Evolutionary conservation across 495 filamentous ascomycete species (phyloP).

Genomic region (Acidomyces sp.): DNA sequence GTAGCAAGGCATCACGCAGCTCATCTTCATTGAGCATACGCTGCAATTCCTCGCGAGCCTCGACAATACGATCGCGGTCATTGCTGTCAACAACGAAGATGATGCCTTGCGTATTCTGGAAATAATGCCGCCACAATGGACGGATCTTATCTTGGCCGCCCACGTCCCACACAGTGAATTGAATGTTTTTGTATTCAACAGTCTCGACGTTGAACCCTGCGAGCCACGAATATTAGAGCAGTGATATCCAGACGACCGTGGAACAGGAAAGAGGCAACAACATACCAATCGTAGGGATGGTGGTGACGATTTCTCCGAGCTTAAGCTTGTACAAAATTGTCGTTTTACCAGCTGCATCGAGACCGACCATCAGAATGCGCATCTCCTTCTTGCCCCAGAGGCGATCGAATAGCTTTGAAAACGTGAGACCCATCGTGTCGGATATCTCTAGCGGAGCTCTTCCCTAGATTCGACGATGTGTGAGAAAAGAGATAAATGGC

Average conservation of each 20-base stretch:
- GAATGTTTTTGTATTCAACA: slow-evolving; percentile 99
- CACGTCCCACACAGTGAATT: slow-evolving; percentile 99
- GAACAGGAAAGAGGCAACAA: slow-evolving; percentile 18
- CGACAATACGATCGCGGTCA: slow-evolving; percentile 97
- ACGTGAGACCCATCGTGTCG: slow-evolving; percentile 83
- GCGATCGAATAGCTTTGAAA: slow-evolving; percentile 86
- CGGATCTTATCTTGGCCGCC: slow-evolving; percentile 99
- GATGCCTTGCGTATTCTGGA: slow-evolving; percentile 99
- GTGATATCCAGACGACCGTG: not conserved
- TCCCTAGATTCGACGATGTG: too few species aligned
- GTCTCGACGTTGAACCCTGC: slow-evolving; percentile 99
- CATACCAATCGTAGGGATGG: slow-evolving; percentile 98
- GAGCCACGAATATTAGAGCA: slow-evolving; percentile 8
- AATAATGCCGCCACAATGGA: slow-evolving; percentile 99
- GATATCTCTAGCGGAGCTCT: slow-evolving; percentile 5
- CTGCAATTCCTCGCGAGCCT: slow-evolving; percentile 98
- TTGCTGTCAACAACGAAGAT: slow-evolving; percentile 99
- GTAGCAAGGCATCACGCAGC: slow-evolving; percentile 86
- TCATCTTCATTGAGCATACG: slow-evolving; percentile 99
- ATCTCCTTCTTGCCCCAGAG: slow-evolving; percentile 99
- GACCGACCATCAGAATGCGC: slow-evolving; percentile 98
- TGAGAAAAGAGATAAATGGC: too few species aligned
- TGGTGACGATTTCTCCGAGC: slow-evolving; percentile 99
- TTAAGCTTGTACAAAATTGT: slow-evolving; percentile 99
- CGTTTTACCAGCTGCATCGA: slow-evolving; percentile 98